Evolutionary conservation across 2,329 filamentous ascomycete species (phyloP).

Genomic region (Fusarium brachygibbosum): DNA sequence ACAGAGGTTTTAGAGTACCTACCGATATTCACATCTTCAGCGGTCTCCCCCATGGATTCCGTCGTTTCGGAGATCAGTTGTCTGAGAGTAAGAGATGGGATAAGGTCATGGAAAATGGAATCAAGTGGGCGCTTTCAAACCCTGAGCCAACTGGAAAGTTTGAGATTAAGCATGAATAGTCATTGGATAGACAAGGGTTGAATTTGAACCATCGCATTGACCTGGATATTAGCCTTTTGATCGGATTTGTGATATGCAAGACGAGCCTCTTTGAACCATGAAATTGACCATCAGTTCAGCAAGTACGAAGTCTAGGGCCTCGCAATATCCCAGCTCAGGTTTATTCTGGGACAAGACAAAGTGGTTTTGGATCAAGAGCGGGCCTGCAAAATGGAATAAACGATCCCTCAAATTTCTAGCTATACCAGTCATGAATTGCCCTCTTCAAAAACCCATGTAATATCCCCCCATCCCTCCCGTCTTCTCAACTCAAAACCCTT

Average conservation of each 20-base stretch:
- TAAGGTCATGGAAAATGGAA: slow-evolving; percentile 58
- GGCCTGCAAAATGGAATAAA: too few species aligned
- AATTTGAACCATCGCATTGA: background rate
- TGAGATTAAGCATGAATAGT: slow-evolving; percentile 26
- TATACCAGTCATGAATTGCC: accelerated
- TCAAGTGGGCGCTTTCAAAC: slow-evolving; percentile 57
- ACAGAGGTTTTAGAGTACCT: slow-evolving; percentile 55
- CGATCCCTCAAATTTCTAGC: too few species aligned
- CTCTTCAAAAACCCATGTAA: background rate
- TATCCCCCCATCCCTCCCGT: slow-evolving; percentile 24
- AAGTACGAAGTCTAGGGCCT: too few species aligned
- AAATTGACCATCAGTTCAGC: too few species aligned
- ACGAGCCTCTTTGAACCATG: too few species aligned
- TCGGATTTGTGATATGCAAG: too few species aligned
- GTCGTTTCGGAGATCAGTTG: slow-evolving; percentile 56
- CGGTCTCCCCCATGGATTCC: slow-evolving; percentile 67
- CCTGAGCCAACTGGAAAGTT: slow-evolving; percentile 52
- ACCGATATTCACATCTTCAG: slow-evolving; percentile 63
- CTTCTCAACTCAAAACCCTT: slow-evolving; percentile 7
- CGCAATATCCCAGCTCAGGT: too few species aligned
- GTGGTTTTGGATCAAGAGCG: too few species aligned
- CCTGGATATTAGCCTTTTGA: background rate
- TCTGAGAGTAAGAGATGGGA: slow-evolving; percentile 58
- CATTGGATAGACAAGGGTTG: too few species aligned
- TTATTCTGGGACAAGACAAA: too few species aligned